Evolutionary conservation across 176 grass and related monocot species (phyloP), one percentile per base, ranked within the genome.

Genomic region (Dendrocalamus sinicus): DNA sequence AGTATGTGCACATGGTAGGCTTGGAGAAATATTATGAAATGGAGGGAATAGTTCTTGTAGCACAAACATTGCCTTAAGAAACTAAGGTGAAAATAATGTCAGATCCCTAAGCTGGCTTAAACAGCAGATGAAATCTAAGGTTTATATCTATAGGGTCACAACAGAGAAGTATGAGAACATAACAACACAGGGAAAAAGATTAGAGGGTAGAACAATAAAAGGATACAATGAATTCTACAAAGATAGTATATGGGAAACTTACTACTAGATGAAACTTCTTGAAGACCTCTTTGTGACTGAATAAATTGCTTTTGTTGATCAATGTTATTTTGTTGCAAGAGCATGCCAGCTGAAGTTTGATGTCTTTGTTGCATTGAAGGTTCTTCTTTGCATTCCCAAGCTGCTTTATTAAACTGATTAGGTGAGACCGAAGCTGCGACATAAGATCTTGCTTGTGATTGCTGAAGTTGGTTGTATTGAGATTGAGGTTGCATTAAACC

Each of bases 231-330:
- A 39, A 45, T 35, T 57, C 55, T 67, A 71, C 47, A 79, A 66
- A 73, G 51, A 46, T 23, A 24, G 35, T 47, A 77, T 67, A 80
- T 59, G 57, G 16, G 71, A 61, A 86, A 83, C 91, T 92, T 95
- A 94, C 96, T 90, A 73, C 93, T 98, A 81, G 96, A 95, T 58
- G 96, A 94, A 76, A 93, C 93, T 77, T 98, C 93, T 85, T 85
- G 92, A 81, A 87, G 85, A 20, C 71, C 87, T 68, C 89, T 88
- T 54, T 71, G 89, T 63, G 87, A 8, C 70, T 92, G 87, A 59
- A 95, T 80, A 68, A 93, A 95, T 86, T 93, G 91, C 73, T 95
- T 92, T 73, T 91, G 90, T 62, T 92, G 91, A 40, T 94, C 89
- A 85, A 51, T 91, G 30, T 47, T 86, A 72, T 92, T 95, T 73